Evolutionary conservation across 177 flowering plant genomes (phyloP).

Genomic region (Vitis hybrid): DNA sequence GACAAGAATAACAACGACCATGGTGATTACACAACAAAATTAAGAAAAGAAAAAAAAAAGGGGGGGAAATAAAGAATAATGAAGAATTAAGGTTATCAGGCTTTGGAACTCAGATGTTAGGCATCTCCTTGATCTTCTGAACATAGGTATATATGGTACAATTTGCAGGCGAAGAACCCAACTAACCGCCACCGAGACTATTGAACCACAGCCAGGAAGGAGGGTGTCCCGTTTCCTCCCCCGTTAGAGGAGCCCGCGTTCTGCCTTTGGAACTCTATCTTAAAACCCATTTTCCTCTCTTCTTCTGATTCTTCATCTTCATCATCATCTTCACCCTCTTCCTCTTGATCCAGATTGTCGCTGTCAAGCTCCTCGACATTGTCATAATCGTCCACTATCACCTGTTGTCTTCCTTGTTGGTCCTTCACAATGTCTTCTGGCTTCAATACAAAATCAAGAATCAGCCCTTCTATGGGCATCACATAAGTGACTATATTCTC

Average conservation of each 20-base stretch:
- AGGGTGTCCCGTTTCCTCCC: slow-evolving; percentile 38
- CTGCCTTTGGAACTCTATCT: slow-evolving; percentile 51
- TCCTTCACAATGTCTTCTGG: slow-evolving; percentile 80
- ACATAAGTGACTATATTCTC: slow-evolving; percentile 1
- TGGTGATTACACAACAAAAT: slow-evolving; percentile 4
- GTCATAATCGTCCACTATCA: slow-evolving; percentile 29
- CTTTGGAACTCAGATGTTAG: slow-evolving; percentile 3
- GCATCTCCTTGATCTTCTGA: slow-evolving; percentile 12
- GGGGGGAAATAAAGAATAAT: background rate
- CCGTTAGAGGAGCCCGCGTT: slow-evolving; percentile 28
- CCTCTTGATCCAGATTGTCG: slow-evolving; percentile 28
- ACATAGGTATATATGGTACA: slow-evolving; percentile 48
- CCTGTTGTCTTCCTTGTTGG: slow-evolving; percentile 18
- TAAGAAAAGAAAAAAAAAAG: background rate
- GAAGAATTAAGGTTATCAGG: background rate
- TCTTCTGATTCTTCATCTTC: slow-evolving; percentile 30
- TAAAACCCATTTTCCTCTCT: slow-evolving; percentile 39
- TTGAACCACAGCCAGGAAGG: slow-evolving; percentile 61
- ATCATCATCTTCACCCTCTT: slow-evolving; percentile 32
- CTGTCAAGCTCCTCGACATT: slow-evolving; percentile 32
- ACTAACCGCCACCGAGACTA: background rate
- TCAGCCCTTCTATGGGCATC: slow-evolving; percentile 29
- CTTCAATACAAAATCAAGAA: slow-evolving; percentile 56
- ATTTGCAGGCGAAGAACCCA: background rate
- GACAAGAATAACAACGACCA: background rate